These are phyloP conservation scores for Fraxinus baroniana DNA, from an alignment of 305 asterid genomes.

Conservation along the genomic window DNA sequence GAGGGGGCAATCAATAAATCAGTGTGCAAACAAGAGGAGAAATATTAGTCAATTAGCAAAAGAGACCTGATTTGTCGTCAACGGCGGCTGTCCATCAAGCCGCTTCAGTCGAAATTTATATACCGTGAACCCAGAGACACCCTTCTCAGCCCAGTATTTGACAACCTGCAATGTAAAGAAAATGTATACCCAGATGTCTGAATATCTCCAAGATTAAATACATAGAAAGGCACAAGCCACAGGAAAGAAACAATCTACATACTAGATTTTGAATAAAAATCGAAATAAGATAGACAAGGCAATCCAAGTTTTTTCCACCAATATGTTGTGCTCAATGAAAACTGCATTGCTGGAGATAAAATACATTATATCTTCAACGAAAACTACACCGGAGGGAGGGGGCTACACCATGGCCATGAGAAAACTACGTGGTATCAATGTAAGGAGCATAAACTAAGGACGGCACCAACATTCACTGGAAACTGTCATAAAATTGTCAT, in stretches of 20 bases:
- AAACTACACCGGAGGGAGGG: background rate
- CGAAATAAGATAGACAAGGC: background rate
- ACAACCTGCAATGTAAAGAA: conserved; percentile 51
- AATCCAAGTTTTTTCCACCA: background rate
- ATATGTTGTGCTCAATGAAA: background rate
- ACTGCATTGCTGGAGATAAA: background rate
- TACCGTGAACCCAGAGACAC: conserved; percentile 82
- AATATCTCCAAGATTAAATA: background rate
- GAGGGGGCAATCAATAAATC: background rate
- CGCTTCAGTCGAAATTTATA: conserved; percentile 69
- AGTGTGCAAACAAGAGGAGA: background rate
- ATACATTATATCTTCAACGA: background rate
- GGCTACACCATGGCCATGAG: background rate
- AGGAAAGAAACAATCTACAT: background rate
- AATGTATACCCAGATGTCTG: background rate
- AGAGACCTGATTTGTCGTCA: conserved; percentile 73
- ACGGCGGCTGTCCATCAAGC: conserved; percentile 69
- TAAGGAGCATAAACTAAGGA: background rate
- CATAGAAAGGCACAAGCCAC: background rate
- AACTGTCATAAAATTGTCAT: background rate
- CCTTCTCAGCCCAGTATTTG: conserved; percentile 76
- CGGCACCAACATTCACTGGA: background rate
- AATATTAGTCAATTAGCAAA: background rate
- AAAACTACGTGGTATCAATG: background rate
- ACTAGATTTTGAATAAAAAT: background rate